Percentiles rank a stretch among this genome's conserved stretches.
These are phyloP conservation scores for Westerdykella sp. DNA, from an alignment of 2,329 filamentous ascomycete genomes.

Conservation along the genomic window DNA sequence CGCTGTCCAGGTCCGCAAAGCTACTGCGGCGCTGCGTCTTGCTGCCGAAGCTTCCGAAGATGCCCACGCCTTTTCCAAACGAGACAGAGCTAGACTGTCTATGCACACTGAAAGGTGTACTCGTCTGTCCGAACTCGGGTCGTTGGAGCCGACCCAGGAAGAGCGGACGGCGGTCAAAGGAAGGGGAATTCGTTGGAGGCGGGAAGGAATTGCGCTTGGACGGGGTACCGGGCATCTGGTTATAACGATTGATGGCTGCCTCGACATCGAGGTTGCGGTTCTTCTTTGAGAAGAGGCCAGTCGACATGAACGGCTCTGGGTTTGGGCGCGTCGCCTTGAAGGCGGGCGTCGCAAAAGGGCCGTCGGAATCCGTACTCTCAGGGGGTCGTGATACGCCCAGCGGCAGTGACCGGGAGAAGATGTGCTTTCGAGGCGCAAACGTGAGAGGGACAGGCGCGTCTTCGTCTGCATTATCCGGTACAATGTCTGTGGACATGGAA, in stretches of 20 bases:
- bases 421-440: constrained; percentile 17
- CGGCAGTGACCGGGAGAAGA: constrained; percentile 70
- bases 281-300: constrained; percentile 89
- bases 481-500: constrained; percentile 76
- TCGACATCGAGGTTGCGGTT: constrained; percentile 65
- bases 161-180: constrained; percentile 44
- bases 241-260: background rate
- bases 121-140: constrained; percentile 71
- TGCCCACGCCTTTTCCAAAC: constrained; percentile 58
- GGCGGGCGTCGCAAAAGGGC: constrained; percentile 52
- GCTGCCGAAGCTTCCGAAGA: constrained; percentile 54
- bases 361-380: constrained; percentile 51
- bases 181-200: constrained; percentile 51
- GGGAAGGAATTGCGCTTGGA: constrained; percentile 82
- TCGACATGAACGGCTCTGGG: constrained; percentile 85
- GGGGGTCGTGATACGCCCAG: constrained; percentile 51
- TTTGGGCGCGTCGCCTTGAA: constrained; percentile 73
- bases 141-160: constrained; percentile 58
- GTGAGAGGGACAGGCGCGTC: constrained; percentile 27
- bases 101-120: constrained; percentile 69
- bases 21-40: constrained; percentile 57
- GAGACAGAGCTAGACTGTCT: constrained; percentile 59
- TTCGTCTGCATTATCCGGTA: constrained; percentile 52
- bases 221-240: constrained; percentile 78
- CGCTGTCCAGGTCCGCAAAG: constrained; percentile 73